These are phyloP conservation scores for Amaranthus hypochondriacus DNA, from an alignment of 148 eudicot genomes.

Conservation along the genomic window DNA sequence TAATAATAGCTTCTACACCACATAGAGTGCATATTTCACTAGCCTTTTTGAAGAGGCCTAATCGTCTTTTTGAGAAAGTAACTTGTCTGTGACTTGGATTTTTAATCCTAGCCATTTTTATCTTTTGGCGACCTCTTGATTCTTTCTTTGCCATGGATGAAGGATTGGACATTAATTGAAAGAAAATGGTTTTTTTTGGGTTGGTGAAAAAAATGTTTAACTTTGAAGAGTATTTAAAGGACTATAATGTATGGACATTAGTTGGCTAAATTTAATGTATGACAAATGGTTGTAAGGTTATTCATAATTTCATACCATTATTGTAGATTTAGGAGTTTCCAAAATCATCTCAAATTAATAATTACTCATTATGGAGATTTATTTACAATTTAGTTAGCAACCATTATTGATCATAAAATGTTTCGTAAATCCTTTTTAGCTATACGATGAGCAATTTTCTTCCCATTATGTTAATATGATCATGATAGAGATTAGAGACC, in stretches of 20 bases:
- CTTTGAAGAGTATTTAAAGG: conserved; percentile 28
- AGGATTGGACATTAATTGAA: neutral
- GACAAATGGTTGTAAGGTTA: neutral
- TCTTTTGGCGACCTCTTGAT: conserved; percentile 54
- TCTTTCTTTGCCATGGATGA: conserved; percentile 43
- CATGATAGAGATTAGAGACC: too few relatives aligned
- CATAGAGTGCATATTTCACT: conserved; percentile 53
- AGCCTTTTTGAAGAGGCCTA: conserved; percentile 56
- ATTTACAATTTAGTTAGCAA: conserved; percentile 19
- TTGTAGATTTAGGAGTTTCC: conserved; percentile 39
- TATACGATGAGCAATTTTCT: too few relatives aligned
- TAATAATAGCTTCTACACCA: conserved; percentile 40
- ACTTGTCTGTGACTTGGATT: conserved; percentile 52
- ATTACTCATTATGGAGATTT: conserved; percentile 31
- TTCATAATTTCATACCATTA: conserved; percentile 20
- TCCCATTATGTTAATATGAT: too few relatives aligned
- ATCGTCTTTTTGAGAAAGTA: conserved; percentile 60
- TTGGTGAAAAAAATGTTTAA: neutral
- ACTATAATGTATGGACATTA: neutral
- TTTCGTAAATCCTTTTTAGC: too few relatives aligned
- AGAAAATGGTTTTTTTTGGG: neutral
- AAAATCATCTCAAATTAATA: conserved; percentile 35
- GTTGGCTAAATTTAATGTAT: conserved; percentile 10
- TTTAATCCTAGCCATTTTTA: conserved; percentile 53
- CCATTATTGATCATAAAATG: too few relatives aligned